Conservation (phyloP, 371 early-diverging fungal species). For the Cokeromyces recurvatus region DNA sequence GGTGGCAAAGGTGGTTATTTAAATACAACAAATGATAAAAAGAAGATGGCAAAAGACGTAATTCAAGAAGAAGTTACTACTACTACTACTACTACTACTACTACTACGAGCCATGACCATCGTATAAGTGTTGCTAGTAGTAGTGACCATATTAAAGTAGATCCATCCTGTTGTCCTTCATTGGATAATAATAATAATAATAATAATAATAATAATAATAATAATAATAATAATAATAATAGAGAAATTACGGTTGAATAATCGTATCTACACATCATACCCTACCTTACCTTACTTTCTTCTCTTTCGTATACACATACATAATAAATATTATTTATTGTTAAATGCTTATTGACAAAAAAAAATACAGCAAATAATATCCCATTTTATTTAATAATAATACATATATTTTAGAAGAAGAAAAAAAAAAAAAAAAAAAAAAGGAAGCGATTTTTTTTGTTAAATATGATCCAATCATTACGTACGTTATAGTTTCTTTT, state of each 20-base stretch:
- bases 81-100: too few relatives aligned
- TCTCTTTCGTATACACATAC: too few relatives aligned
- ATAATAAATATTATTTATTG: too few relatives aligned
- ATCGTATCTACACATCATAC: too few relatives aligned
- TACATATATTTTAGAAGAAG: neutral
- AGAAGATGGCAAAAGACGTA: neutral
- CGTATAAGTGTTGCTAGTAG: slow-evolving; percentile 12
- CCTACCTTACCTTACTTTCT: too few relatives aligned
- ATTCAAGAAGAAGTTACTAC: too few relatives aligned
- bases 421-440: neutral
- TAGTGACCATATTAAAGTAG: slow-evolving; percentile 12
- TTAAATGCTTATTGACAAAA: too few relatives aligned
- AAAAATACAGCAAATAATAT: too few relatives aligned
- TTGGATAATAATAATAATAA: neutral
- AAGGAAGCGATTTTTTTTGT: neutral
- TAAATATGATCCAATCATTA: neutral
- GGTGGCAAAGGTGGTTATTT: slow-evolving; percentile 46
- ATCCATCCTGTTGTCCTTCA: too few relatives aligned
- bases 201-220: neutral
- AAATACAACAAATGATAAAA: neutral
- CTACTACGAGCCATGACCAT: too few relatives aligned
- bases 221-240: neutral
- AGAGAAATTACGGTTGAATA: neutral
- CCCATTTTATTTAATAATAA: too few relatives aligned
- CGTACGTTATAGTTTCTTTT: neutral